phyloP scores from a whole-genome alignment of 1,139 yeast genomes.

The Saccharomyces uvarum region DNA sequence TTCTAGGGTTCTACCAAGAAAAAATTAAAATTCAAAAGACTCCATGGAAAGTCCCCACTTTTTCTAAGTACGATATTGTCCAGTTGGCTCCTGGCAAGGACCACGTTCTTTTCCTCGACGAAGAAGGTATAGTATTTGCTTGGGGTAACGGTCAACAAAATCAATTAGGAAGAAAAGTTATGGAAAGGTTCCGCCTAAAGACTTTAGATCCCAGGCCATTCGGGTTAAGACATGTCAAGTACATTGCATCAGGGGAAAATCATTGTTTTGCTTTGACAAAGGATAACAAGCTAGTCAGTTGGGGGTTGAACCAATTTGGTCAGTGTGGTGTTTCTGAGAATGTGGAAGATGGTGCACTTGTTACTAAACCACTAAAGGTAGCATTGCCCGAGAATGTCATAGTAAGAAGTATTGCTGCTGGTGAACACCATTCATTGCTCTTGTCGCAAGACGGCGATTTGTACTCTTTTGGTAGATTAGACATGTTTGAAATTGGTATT shows the following conservation, averaged over 20 bases:
- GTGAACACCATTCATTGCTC: constrained; percentile 89
- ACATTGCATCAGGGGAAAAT: constrained; percentile 88
- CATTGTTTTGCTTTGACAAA: constrained; percentile 88
- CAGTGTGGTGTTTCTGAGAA: constrained; percentile 77
- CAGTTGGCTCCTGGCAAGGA: constrained; percentile 91
- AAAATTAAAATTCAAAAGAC: constrained; percentile 54
- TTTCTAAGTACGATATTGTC: constrained; percentile 56
- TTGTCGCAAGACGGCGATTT: constrained; percentile 64
- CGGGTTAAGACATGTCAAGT: constrained; percentile 67
- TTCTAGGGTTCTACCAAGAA: constrained; percentile 66
- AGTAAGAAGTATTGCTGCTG: constrained; percentile 62
- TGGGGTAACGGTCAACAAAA: constrained; percentile 97
- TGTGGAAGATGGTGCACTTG: constrained; percentile 74
- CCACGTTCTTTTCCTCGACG: constrained; percentile 76
- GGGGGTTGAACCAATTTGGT: constrained; percentile 97
- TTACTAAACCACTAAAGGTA: constrained; percentile 65
- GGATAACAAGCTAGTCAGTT: constrained; percentile 62
- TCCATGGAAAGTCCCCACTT: constrained; percentile 52
- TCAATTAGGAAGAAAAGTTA: constrained; percentile 78
- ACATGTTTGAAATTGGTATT: constrained; percentile 88
- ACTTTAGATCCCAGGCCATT: constrained; percentile 63
- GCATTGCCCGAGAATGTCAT: constrained; percentile 48
- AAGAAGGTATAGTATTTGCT: constrained; percentile 79
- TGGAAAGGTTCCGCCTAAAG: constrained; percentile 66
- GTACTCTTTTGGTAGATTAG: constrained; percentile 82